Percentiles rank a stretch among this genome's conserved stretches.
These are phyloP conservation scores for Rhizophagus prolifer DNA, from an alignment of 192 early-diverging fungal genomes.

Conservation along the genomic window DNA sequence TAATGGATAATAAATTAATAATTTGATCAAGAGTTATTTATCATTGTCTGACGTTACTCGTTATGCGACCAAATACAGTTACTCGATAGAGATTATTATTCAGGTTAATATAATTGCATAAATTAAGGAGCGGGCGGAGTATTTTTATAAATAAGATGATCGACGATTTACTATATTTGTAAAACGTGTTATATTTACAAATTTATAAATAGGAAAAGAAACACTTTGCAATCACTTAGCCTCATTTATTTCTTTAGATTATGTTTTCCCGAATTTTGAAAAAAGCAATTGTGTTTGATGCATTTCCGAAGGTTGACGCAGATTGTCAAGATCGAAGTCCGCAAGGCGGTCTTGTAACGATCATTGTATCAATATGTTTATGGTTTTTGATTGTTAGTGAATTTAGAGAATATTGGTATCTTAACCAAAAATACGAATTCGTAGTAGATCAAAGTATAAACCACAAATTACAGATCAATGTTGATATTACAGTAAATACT, in stretches of 20 bases:
- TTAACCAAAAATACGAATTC: constrained; percentile 76
- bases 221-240: too few relatives aligned
- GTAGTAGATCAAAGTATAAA: constrained; percentile 69
- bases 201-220: not conserved
- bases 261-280: constrained; percentile 13
- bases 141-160: too few relatives aligned
- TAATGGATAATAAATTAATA: not conserved
- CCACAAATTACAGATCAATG: constrained; percentile 73
- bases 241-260: not conserved
- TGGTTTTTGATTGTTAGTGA: constrained; percentile 69
- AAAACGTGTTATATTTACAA: not conserved
- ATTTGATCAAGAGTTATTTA: not conserved
- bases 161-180: too few relatives aligned
- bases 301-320: constrained; percentile 86
- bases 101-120: too few relatives aligned
- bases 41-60: too few relatives aligned
- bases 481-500: constrained; percentile 88
- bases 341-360: constrained; percentile 73
- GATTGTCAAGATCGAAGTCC: constrained; percentile 72
- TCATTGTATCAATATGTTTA: constrained; percentile 67
- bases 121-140: too few relatives aligned
- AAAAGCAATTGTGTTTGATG: constrained; percentile 58
- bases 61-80: too few relatives aligned
- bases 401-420: constrained; percentile 60
- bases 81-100: too few relatives aligned